Conservation (phyloP, 2,329 filamentous ascomycete genomes). For the Sphaceloma murrayae region DNA sequence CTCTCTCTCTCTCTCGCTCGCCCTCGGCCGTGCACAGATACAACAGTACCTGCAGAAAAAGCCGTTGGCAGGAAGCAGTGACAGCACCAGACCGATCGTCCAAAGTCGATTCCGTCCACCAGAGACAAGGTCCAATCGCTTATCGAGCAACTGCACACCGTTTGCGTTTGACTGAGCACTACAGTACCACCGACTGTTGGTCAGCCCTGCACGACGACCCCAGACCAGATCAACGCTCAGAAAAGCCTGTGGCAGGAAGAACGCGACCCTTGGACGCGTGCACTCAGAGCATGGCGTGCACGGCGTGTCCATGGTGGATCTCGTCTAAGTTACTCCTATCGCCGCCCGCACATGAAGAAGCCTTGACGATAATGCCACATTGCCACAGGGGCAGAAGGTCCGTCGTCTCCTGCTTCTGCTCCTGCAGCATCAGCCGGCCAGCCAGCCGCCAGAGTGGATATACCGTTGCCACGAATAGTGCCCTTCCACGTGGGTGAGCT, state of each 20-base stretch:
- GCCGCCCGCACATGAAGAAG: too few relatives aligned
- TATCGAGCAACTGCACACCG: not conserved
- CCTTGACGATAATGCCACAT: too few relatives aligned
- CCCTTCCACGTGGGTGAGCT: slow-evolving; percentile 4
- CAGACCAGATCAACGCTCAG: not conserved
- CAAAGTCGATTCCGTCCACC: not conserved
- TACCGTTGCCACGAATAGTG: not conserved
- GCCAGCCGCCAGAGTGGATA: not conserved
- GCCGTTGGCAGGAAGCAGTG: slow-evolving; percentile 9
- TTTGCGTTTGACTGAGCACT: not conserved
- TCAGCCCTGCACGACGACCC: not conserved
- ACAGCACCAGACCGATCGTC: too few relatives aligned
- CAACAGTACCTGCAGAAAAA: slow-evolving; percentile 12
- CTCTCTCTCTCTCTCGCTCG: too few relatives aligned
- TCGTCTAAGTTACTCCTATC: too few relatives aligned
- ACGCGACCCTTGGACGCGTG: too few relatives aligned
- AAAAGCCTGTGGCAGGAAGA: not conserved
- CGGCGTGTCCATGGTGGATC: too few relatives aligned
- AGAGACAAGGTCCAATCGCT: not conserved
- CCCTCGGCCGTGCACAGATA: too few relatives aligned
- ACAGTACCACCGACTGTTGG: not conserved
- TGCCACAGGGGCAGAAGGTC: too few relatives aligned
- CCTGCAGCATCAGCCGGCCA: slow-evolving; percentile 4
- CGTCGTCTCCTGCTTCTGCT: slow-evolving; percentile 13
- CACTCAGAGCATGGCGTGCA: too few relatives aligned